phyloP scores from a whole-genome alignment of 371 early-diverging fungal genomes.

The Actinomortierella wolfii region DNA sequence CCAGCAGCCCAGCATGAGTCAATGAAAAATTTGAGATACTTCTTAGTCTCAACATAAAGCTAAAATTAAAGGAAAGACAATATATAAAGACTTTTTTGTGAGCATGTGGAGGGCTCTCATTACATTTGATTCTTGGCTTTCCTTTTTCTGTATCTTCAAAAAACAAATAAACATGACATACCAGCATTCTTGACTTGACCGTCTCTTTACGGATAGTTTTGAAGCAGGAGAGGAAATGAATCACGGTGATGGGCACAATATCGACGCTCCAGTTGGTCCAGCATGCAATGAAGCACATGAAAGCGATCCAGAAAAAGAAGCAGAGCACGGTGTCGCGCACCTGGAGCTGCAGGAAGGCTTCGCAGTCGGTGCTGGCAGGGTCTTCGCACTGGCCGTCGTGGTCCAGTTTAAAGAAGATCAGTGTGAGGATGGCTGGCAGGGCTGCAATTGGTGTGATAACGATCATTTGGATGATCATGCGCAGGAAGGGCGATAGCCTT shows the following conservation, averaged over 20 bases:
- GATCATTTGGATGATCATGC: conserved; percentile 39
- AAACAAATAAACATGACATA: conserved; percentile 5
- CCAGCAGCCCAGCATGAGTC: conserved; percentile 44
- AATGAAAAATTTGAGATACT: conserved; percentile 38
- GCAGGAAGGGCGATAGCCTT: conserved; percentile 32
- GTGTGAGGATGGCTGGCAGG: conserved; percentile 33
- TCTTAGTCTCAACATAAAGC: conserved; percentile 44
- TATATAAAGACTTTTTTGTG: neutral
- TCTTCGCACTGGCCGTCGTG: conserved; percentile 4
- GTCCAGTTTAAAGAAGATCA: conserved; percentile 8
- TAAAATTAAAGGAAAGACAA: neutral
- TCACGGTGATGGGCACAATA: conserved; percentile 31
- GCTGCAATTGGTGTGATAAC: conserved; percentile 33
- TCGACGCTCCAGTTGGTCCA: conserved; percentile 46
- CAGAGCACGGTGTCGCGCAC: no score
- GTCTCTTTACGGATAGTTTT: conserved; percentile 21
- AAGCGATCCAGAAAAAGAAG: conserved; percentile 33
- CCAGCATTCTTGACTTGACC: conserved; percentile 27
- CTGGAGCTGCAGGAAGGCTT: no score
- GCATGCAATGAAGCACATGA: conserved; percentile 43
- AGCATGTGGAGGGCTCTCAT: no score
- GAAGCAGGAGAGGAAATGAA: conserved; percentile 36
- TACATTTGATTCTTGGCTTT: no score
- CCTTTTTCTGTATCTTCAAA: neutral
- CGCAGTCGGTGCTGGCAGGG: no score